Evolutionary conservation across 192 early-diverging fungal species (phyloP), one percentile per base, ranked within the genome.

Genomic region (Diversispora epigaea): DNA sequence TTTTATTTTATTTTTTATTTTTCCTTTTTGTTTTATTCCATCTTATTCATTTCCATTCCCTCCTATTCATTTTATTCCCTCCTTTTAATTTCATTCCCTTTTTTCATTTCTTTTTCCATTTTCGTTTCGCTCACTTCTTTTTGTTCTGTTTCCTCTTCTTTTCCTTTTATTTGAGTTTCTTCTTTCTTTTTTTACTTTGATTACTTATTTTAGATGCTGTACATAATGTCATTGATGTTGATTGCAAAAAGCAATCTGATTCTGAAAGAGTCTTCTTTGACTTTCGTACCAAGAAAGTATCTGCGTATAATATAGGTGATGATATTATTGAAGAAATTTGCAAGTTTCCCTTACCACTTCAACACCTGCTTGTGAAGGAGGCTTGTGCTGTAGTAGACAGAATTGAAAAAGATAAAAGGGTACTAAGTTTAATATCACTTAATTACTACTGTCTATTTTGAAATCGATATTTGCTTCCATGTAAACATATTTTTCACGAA

Each of bases 401-500:
- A 67, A 11, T 67, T 67, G 65, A 67, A 44, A 67, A 44, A 46
- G 65, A 19, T 4, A 67, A 67, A 47, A 67, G n/a, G 0, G 65
- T 21, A 9, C 45, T 40, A 6, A 19, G 64, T 46, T 46, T 66
- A 66, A 66, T 41, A n/a, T 66, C 64, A 4, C 64, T 44, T 66
- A 41, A 66, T 66, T 66, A 19, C 32, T 41, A 66, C 64, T 66
- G 64, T 41, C 17, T 66, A 39, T 66, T 66, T 66, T 45, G 11
- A 12, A 45, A 66, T 46, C 32, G 45, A 6, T 46, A 66, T 15
- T 52, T 52, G 49, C 17, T 61, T 11, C 60, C 60, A 17, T 66
- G 43, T 46, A 66, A 39, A 19, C 64, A 66, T 46, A 66, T 66
- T 45, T 66, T 66, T 44, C 64, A 66, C 14, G 43, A 66, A 66